These are phyloP conservation scores for Ilex paraguariensis DNA, from an alignment of 305 asterid species.

Conservation along the genomic window DNA sequence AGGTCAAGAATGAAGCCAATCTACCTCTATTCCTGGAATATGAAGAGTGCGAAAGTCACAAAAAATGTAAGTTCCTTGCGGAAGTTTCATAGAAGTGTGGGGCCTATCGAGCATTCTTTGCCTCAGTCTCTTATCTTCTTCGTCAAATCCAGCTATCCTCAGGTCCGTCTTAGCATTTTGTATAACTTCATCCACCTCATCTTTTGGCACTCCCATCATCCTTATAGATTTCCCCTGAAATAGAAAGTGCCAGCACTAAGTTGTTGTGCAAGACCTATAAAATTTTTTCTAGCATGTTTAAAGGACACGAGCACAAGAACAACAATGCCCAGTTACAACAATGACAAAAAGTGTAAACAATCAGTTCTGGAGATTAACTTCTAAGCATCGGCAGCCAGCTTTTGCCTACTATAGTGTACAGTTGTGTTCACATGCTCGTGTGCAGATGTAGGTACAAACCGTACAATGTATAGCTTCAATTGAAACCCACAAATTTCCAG, in stretches of 20 bases:
- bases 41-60: constrained; percentile 76
- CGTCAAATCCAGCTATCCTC: constrained; percentile 90
- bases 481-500: too few relatives aligned
- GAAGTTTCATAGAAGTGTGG: constrained; percentile 46
- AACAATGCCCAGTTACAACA: neutral
- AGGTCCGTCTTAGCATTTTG: constrained; percentile 51
- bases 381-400: neutral
- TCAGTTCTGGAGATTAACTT: neutral
- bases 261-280: too few relatives aligned
- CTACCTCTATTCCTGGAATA: constrained; percentile 83
- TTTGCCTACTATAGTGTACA: neutral
- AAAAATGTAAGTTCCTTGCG: constrained; percentile 71
- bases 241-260: constrained; percentile 2
- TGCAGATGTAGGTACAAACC: too few relatives aligned
- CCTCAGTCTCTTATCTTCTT: constrained; percentile 74
- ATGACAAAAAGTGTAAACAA: neutral
- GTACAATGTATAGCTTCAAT: too few relatives aligned
- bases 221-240: constrained; percentile 68
- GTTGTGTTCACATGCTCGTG: too few relatives aligned
- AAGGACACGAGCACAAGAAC: too few relatives aligned
- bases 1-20: neutral
- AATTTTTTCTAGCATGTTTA: neutral
- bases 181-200: constrained; percentile 73
- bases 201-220: constrained; percentile 89
- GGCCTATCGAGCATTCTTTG: constrained; percentile 38